Base-by-base conservation (phyloP, 345 rosid species). In the Hibiscus tridactylites region DNA sequence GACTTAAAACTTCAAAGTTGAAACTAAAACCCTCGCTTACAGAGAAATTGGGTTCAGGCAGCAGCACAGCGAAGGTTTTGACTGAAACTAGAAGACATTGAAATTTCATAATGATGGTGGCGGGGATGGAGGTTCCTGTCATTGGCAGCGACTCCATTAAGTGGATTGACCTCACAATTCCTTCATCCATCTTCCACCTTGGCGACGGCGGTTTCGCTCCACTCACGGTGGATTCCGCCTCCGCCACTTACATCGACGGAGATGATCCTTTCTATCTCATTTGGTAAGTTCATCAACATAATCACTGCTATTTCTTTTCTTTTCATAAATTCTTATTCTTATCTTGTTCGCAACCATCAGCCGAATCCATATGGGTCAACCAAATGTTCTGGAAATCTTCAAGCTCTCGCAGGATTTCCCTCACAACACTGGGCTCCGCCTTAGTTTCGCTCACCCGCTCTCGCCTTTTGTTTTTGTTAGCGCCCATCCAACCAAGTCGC, bases 81-180 rank as follows among this genome's bases (percentile, higher is more conserved):
- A 46, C 37, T 44, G n/a, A 58, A 58, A 24, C 3, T 58, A 0
- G 16, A 58, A 58, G 35, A 7, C 28, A 21, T 19, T 47, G 57
- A 66, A 28, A 49, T 15, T 8, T 3, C 12, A 60, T 7, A 47
- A 71, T 71, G 69, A 50, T 33, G 58, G n/a, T 67, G 57, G 82
- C 72, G 44, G 97, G 99, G 28, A 78, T 78, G 81, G 98, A 92
- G 61, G 93, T 95, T 64, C 97, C 96, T 19, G 72, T 89, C 61
- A 65, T 76, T 49, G 88, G 94, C 76, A 83, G 84, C 77, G 93
- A 87, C 70, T 80, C 86, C 72, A 68, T 92, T 77, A 85, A 80
- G 59, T 92, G 93, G 93, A 61, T 85, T 35, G 87, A 87, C n/a
- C 71, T 92, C 61, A 70, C 88, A 12, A 74, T 95, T 37, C 85